Evolutionary conservation across 2,329 filamentous ascomycete species (phyloP).

Genomic region (Triangularia setosa): DNA sequence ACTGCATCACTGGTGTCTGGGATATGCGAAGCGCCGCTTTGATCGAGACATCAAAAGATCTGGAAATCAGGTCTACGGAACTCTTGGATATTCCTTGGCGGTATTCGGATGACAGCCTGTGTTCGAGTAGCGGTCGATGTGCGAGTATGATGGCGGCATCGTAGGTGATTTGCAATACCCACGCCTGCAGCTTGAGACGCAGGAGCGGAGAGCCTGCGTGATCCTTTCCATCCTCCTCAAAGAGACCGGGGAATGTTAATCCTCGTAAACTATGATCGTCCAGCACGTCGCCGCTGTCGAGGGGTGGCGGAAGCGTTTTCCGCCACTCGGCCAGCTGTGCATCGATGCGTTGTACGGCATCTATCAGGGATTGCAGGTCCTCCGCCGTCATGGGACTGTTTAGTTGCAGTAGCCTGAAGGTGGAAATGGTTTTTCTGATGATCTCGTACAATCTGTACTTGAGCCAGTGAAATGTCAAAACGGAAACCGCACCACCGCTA

Average conservation of each 20-base stretch:
- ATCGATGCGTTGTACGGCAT: not conserved
- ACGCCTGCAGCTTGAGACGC: not conserved
- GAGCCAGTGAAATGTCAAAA: not conserved
- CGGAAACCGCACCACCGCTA: not conserved
- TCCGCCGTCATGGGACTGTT: conserved; percentile 1
- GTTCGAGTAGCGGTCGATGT: conserved; percentile 1
- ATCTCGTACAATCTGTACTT: conserved; percentile 1
- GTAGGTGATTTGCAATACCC: conserved; percentile 2
- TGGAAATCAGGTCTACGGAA: not conserved
- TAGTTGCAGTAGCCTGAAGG: conserved; percentile 1
- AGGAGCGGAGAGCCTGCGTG: not conserved
- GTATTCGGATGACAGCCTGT: not conserved
- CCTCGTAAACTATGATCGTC: not conserved
- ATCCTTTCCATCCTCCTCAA: conserved; percentile 1
- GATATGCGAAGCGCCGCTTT: not conserved
- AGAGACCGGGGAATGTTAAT: not conserved
- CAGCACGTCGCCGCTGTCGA: not conserved
- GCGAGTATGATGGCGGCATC: conserved; percentile 3
- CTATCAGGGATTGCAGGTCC: not conserved
- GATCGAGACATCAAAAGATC: not conserved
- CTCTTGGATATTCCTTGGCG: conserved; percentile 3
- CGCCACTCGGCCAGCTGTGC: conserved; percentile 1
- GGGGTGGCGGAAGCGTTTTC: conserved; percentile 1
- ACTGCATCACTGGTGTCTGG: conserved; percentile 1
- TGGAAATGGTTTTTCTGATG: not conserved